These are phyloP conservation scores for Ulvella scutata DNA, from an alignment of 139 green algal species.

Conservation along the genomic window DNA sequence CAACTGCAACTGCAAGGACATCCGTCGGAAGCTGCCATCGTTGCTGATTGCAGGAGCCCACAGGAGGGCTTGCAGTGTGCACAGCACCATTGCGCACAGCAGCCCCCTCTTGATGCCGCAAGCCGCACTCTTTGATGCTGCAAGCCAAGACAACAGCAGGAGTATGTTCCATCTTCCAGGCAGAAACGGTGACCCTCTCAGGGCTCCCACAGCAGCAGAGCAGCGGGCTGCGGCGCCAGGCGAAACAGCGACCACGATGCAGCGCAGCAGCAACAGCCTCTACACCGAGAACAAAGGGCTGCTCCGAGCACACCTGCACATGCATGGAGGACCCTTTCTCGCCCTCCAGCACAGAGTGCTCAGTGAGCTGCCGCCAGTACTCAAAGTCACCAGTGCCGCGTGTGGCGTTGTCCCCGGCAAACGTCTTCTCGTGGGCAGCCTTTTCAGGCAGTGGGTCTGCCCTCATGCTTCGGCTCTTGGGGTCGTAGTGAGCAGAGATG, in stretches of 20 bases:
- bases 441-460: constrained; percentile 72
- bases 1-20: too few relatives aligned
- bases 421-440: constrained; percentile 43
- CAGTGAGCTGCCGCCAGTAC: constrained; percentile 63
- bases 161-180: neutral
- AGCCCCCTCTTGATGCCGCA: too few relatives aligned
- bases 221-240: too few relatives aligned
- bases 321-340: constrained; percentile 69
- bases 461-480: constrained; percentile 87
- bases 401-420: constrained; percentile 89
- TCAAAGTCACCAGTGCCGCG: constrained; percentile 57
- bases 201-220: too few relatives aligned
- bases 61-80: too few relatives aligned
- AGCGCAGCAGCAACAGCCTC: too few relatives aligned
- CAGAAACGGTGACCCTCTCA: too few relatives aligned
- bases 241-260: too few relatives aligned
- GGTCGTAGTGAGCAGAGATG: constrained; percentile 94
- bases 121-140: neutral
- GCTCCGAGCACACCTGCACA: constrained; percentile 34
- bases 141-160: neutral
- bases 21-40: too few relatives aligned
- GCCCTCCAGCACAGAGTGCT: constrained; percentile 65
- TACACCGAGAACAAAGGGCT: too few relatives aligned
- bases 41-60: too few relatives aligned
- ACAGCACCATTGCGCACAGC: too few relatives aligned